Percentiles rank a stretch among this genome's conserved stretches.
Conservation (phyloP, 495 filamentous ascomycete genomes). For the Aspergillus mulundensis region DNA sequence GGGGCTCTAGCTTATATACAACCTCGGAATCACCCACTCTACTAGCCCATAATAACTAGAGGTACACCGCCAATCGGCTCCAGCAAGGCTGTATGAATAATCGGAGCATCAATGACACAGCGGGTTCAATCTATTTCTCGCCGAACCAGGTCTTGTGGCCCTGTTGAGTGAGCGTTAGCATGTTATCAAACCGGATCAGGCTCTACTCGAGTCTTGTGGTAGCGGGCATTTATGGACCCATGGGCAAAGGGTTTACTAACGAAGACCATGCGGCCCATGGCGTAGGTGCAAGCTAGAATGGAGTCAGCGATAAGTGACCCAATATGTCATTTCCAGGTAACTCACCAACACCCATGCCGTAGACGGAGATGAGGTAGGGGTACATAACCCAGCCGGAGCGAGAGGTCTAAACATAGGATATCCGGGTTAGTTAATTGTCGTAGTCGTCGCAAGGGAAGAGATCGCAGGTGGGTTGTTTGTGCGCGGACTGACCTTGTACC, state of each 20-base stretch:
- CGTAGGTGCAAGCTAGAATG: conserved; percentile 46
- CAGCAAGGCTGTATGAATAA: conserved; percentile 13
- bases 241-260: conserved; percentile 34
- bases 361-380: conserved; percentile 71
- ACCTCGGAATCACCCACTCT: conserved; percentile 33
- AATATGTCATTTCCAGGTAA: conserved; percentile 20
- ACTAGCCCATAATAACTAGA: conserved; percentile 35
- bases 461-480: neutral
- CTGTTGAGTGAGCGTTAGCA: conserved; percentile 33
- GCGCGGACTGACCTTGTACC: conserved; percentile 71
- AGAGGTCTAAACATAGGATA: conserved; percentile 43
- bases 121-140: conserved; percentile 49
- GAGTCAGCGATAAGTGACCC: conserved; percentile 21
- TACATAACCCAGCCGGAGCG: conserved; percentile 63
- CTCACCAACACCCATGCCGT: conserved; percentile 49
- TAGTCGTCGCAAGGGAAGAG: neutral
- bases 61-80: conserved; percentile 37
- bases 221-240: neutral
- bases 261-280: conserved; percentile 55
- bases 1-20: conserved; percentile 46
- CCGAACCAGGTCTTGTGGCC: conserved; percentile 90
- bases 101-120: neutral
- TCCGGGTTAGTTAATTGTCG: conserved; percentile 3
- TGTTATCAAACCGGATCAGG: neutral
- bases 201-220: neutral